Evolutionary conservation across 805 yeast genomes (phyloP), one percentile per base, ranked within the genome.

Genomic region (Peterozyma xylosa): DNA sequence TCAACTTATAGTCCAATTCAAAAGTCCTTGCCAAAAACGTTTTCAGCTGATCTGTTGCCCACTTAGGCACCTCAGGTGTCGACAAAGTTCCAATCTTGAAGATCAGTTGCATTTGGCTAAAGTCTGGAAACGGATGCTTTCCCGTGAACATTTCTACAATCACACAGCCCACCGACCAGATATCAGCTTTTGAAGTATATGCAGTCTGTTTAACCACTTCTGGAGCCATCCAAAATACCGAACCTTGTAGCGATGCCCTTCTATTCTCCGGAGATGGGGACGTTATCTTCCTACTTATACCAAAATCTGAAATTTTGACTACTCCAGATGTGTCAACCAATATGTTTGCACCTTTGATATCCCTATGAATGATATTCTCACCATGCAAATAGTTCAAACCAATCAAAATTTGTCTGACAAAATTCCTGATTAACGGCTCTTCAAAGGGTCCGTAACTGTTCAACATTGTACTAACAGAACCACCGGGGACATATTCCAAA

Each of bases 181-280:
- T 88, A 60, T 93, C 99, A 0, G 96, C 96, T 61, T 87, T 88
- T 34, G 84, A 81, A 1, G 98, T 91, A 42, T 91, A 86, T 0
- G 89, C 86, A 2, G 86, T 82, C 57, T 90, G 97, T 55, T 89
- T 87, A 14, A 93, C 98, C 9, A 93, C 98, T 59, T 93, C 99
- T 0, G 99, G 99, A 0, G 99, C 98, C 99, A 93, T 93, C 98
- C 99, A 93, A 58, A 83, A 93, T 0, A 91, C 89, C 0, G 96
- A 87, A 0, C 99, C 99, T 62, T 91, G 97, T 42, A 88, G 65
- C 0, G 96, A 88, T 2, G 86, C 90, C 37, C 97, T 74, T 50
- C 76, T 77, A 37, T 63, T 62, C 53, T 62, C 72, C 50, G 67
- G 54, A 35, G 15, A 18, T 38, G 35, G 5, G 4, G 50, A 50